Conservation (phyloP, 2,329 filamentous ascomycete genomes). For the Didymella glomerata region DNA sequence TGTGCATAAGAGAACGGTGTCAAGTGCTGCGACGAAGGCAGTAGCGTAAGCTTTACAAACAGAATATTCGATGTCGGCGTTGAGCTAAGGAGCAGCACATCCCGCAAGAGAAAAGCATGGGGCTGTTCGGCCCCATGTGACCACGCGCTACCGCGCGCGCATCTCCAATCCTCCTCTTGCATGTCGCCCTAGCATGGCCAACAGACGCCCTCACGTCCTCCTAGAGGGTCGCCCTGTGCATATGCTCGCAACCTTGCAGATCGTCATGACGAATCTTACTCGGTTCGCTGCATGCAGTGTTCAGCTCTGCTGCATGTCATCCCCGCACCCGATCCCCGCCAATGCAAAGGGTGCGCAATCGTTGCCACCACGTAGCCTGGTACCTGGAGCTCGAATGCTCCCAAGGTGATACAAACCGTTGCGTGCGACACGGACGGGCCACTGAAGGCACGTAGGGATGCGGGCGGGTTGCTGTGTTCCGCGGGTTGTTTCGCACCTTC, state of each 20-base stretch:
- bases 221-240: slow-evolving; percentile 14
- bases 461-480: slow-evolving; percentile 1
- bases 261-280: slow-evolving; percentile 7
- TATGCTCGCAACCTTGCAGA: slow-evolving; percentile 11
- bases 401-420: background rate
- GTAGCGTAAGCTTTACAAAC: background rate
- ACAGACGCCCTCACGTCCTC: slow-evolving; percentile 4
- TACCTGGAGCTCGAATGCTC: slow-evolving; percentile 4
- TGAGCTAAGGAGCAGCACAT: background rate
- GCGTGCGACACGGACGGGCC: background rate
- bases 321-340: slow-evolving; percentile 12
- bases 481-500: slow-evolving; percentile 14
- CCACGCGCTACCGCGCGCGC: background rate
- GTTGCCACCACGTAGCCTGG: slow-evolving; percentile 5
- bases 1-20: background rate
- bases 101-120: background rate
- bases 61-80: background rate
- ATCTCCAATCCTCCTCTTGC: background rate
- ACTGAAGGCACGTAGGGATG: slow-evolving; percentile 1
- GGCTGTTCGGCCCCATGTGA: slow-evolving; percentile 2
- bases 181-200: slow-evolving; percentile 8
- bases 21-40: background rate
- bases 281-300: slow-evolving; percentile 3
- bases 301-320: slow-evolving; percentile 7
- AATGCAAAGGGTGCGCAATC: background rate